A percentile compares a stretch with the other conserved stretches of the same genome.
Evolutionary conservation across 2,329 filamentous ascomycete species (phyloP).

Genomic region (Pseudopithomyces chartarum): DNA sequence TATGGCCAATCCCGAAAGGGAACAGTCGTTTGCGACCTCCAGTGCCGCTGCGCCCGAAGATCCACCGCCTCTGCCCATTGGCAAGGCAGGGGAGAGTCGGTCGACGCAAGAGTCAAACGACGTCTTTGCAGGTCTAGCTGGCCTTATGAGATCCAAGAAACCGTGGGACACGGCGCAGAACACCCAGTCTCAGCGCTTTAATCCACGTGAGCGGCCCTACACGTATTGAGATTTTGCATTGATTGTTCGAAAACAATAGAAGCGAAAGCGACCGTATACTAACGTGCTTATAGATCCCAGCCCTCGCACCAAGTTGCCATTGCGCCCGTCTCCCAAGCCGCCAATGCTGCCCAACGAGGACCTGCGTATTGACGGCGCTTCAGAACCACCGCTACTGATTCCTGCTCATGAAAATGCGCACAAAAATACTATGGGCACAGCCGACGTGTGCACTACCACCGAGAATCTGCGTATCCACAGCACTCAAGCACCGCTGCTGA

Average conservation of each 20-base stretch:
- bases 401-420: too few species aligned
- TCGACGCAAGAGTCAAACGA: neutral
- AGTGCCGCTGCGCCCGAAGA: neutral
- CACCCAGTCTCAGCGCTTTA: neutral
- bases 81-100: neutral
- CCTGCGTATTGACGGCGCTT: too few species aligned
- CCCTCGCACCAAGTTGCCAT: too few species aligned
- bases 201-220: neutral
- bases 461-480: too few species aligned
- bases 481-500: too few species aligned
- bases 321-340: too few species aligned
- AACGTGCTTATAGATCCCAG: neutral
- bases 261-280: neutral
- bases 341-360: too few species aligned
- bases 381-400: too few species aligned
- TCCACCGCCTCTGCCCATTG: neutral
- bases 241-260: neutral
- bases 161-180: neutral
- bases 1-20: conserved; percentile 14
- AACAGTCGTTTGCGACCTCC: neutral
- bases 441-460: neutral
- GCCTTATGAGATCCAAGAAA: conserved; percentile 4
- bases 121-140: conserved; percentile 10
- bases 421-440: neutral
- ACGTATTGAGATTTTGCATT: neutral